These are phyloP conservation scores for Protostelium mycophagum DNA, from an alignment of 78 protist species.

Conservation along the genomic window DNA sequence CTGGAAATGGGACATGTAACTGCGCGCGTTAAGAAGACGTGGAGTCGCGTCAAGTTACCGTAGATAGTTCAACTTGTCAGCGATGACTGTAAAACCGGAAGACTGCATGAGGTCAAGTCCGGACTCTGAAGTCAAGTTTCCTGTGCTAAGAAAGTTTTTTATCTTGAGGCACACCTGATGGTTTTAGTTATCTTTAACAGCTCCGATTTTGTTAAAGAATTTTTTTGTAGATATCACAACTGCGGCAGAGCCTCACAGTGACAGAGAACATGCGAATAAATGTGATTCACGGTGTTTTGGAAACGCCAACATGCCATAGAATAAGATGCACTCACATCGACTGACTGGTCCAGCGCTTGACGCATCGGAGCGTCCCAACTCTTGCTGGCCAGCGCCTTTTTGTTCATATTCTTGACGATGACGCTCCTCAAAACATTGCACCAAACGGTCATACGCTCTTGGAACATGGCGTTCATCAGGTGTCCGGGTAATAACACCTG, in stretches of 20 bases:
- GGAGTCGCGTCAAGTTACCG: too few species aligned
- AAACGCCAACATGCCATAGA: too few species aligned
- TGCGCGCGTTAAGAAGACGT: slow-evolving; percentile 18
- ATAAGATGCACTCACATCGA: slow-evolving; percentile 38
- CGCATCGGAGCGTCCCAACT: neutral
- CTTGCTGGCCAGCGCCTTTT: neutral
- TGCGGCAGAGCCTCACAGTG: too few species aligned
- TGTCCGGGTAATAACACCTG: slow-evolving; percentile 76
- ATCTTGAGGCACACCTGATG: slow-evolving; percentile 4
- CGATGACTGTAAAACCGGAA: slow-evolving; percentile 89
- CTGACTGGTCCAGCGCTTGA: slow-evolving; percentile 16
- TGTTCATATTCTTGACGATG: neutral
- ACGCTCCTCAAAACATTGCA: slow-evolving; percentile 7
- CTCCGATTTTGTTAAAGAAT: too few species aligned
- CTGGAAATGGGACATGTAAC: slow-evolving; percentile 82
- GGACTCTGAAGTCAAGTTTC: slow-evolving; percentile 70
- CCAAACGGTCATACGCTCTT: slow-evolving; percentile 45
- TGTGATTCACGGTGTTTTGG: too few species aligned
- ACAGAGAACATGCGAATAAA: too few species aligned
- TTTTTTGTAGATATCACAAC: too few species aligned
- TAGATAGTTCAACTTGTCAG: slow-evolving; percentile 91
- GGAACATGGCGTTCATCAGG: slow-evolving; percentile 38
- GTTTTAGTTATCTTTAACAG: too few species aligned
- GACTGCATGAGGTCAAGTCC: slow-evolving; percentile 91
- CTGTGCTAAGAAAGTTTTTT: slow-evolving; percentile 82